Evolutionary conservation across 2,329 filamentous ascomycete species (phyloP).

Genomic region (Aureobasidium mangrovei): DNA sequence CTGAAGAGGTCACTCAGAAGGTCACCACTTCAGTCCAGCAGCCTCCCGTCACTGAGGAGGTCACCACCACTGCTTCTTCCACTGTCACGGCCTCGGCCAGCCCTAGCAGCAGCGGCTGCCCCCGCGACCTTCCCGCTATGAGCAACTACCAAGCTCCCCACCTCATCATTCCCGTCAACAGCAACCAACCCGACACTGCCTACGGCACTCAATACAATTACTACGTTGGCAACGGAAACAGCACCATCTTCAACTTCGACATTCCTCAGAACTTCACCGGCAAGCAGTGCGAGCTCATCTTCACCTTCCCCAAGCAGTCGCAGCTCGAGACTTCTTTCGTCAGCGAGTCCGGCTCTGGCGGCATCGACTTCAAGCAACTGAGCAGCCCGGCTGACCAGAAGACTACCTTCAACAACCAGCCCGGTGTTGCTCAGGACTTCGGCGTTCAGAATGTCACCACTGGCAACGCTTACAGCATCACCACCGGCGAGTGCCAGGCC

Average conservation of each 20-base stretch:
- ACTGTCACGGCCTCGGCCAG: background rate
- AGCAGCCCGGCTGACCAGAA: slow-evolving; percentile 34
- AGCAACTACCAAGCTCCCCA: slow-evolving; percentile 40
- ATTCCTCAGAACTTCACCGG: slow-evolving; percentile 46
- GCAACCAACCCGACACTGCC: slow-evolving; percentile 41
- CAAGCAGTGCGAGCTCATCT: slow-evolving; percentile 54
- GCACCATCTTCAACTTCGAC: slow-evolving; percentile 62
- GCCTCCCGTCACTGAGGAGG: background rate
- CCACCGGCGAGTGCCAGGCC: slow-evolving; percentile 20
- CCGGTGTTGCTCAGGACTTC: slow-evolving; percentile 9
- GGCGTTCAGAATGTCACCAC: slow-evolving; percentile 16
- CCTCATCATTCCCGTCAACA: slow-evolving; percentile 54
- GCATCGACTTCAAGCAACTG: slow-evolving; percentile 35
- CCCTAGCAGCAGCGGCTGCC: slow-evolving; percentile 17
- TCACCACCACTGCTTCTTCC: background rate
- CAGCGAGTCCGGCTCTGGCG: slow-evolving; percentile 45
- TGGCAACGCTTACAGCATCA: slow-evolving; percentile 24
- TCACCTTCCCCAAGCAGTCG: slow-evolving; percentile 53
- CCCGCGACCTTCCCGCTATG: slow-evolving; percentile 23
- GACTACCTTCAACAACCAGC: slow-evolving; percentile 35
- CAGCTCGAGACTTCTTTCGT: slow-evolving; percentile 54
- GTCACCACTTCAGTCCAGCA: background rate
- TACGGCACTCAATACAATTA: slow-evolving; percentile 49
- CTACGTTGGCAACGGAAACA: slow-evolving; percentile 44
- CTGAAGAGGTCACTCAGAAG: background rate